A percentile compares a stretch with the other conserved stretches of the same genome.
These are phyloP conservation scores for Trichoderma arundinaceum DNA, from an alignment of 2,329 filamentous ascomycete genomes.

Conservation along the genomic window DNA sequence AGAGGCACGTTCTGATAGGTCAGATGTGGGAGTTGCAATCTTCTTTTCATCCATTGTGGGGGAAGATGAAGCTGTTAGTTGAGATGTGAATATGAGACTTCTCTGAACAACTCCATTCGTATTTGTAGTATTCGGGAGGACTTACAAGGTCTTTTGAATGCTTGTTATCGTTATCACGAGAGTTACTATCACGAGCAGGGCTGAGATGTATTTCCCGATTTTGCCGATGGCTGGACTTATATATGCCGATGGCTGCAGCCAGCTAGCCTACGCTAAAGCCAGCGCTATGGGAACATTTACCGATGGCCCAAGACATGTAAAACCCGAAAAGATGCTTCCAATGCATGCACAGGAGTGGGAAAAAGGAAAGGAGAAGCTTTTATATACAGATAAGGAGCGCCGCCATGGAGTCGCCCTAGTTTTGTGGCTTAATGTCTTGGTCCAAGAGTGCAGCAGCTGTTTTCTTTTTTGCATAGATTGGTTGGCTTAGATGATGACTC, in stretches of 20 bases:
- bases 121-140: constrained; percentile 12
- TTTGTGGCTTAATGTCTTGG: constrained; percentile 7
- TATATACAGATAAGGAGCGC: constrained; percentile 25
- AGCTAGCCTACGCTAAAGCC: neutral
- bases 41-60: constrained; percentile 22
- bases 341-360: neutral
- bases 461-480: constrained; percentile 3
- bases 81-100: neutral
- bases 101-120: constrained; percentile 3
- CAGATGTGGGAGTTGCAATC: constrained; percentile 8
- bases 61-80: neutral
- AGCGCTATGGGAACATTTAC: neutral
- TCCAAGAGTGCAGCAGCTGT: neutral
- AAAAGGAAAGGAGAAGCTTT: neutral
- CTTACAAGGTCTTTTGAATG: constrained; percentile 23
- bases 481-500: constrained; percentile 10
- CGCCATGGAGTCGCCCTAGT: constrained; percentile 7
- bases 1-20: constrained; percentile 7
- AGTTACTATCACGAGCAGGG: neutral
- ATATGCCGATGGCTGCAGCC: neutral
- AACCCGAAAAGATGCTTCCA: neutral
- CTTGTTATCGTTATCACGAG: constrained; percentile 5
- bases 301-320: neutral
- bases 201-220: constrained; percentile 12
- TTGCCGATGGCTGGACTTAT: neutral